These are phyloP conservation scores for Diaporthe capsici DNA, from an alignment of 2,329 filamentous ascomycete species.

Conservation along the genomic window DNA sequence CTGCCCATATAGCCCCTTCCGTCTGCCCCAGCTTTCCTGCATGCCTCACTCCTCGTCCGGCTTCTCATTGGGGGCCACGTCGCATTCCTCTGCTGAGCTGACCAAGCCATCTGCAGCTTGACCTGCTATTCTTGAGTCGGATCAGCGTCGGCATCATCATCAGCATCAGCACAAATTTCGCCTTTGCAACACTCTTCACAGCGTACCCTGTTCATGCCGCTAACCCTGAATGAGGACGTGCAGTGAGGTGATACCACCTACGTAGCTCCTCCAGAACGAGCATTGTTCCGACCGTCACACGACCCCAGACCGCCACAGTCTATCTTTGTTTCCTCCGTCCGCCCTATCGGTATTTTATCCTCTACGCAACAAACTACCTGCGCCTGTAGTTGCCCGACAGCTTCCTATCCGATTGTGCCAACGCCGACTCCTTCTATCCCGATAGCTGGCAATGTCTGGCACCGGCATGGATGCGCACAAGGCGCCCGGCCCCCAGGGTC, in stretches of 20 bases:
- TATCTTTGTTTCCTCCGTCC: conserved; percentile 6
- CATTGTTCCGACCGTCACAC: conserved; percentile 28
- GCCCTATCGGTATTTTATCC: background rate
- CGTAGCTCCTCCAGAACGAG: conserved; percentile 3
- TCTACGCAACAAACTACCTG: background rate
- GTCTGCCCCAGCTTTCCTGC: background rate
- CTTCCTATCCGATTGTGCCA: background rate
- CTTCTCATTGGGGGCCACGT: conserved; percentile 18
- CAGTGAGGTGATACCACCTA: conserved; percentile 27
- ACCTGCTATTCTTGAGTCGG: conserved; percentile 9
- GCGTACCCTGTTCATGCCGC: conserved; percentile 30
- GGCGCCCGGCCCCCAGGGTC: conserved; percentile 26
- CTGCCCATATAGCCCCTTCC: background rate
- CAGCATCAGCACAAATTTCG: conserved; percentile 1
- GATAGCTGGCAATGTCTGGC: conserved; percentile 38
- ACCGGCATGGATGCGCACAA: conserved; percentile 30
- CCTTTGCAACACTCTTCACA: background rate
- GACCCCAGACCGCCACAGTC: conserved; percentile 29
- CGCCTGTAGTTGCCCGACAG: background rate
- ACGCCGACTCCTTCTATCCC: conserved; percentile 6
- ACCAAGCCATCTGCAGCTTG: conserved; percentile 16
- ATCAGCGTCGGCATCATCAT: conserved; percentile 21
- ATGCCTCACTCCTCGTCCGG: conserved; percentile 5
- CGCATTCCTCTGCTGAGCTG: conserved; percentile 12
- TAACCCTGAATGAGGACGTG: conserved; percentile 36